phyloP scores from a whole-genome alignment of 2,329 filamentous ascomycete genomes.

The Zymoseptoria ardabiliae region DNA sequence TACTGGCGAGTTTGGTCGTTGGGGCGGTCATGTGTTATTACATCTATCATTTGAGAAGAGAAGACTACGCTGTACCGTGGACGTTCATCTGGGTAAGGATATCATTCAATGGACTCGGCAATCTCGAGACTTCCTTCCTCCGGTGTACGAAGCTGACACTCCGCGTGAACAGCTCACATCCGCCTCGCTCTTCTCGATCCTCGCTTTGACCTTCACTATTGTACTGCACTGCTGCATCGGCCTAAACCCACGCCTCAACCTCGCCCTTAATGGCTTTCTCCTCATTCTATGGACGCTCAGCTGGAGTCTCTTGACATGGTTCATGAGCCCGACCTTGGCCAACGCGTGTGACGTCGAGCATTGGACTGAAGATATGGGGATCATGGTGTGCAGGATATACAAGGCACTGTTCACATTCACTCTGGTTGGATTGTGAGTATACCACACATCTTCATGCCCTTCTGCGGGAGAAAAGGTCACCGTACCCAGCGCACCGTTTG shows the following conservation, averaged over 20 bases:
- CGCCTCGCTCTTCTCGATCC: constrained; percentile 45
- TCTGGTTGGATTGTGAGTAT: constrained; percentile 38
- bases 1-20: constrained; percentile 43
- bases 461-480: not conserved
- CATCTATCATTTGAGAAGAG: constrained; percentile 46
- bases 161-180: constrained; percentile 40
- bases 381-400: constrained; percentile 51
- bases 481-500: not conserved
- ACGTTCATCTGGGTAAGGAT: constrained; percentile 51
- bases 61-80: constrained; percentile 44
- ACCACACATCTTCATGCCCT: not conserved
- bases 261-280: constrained; percentile 43
- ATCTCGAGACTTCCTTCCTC: not conserved
- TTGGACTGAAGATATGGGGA: constrained; percentile 49
- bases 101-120: not conserved
- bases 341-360: constrained; percentile 42
- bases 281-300: constrained; percentile 46
- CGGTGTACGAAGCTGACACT: not conserved
- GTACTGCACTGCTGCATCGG: constrained; percentile 45
- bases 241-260: constrained; percentile 47
- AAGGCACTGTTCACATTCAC: constrained; percentile 54
- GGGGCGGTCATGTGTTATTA: constrained; percentile 50
- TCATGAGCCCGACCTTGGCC: constrained; percentile 45
- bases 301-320: constrained; percentile 48
- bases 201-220: constrained; percentile 43